Base-by-base conservation (phyloP, 1,284 basidiomycete genomes). In the Pulchroboletus neoregius region DNA sequence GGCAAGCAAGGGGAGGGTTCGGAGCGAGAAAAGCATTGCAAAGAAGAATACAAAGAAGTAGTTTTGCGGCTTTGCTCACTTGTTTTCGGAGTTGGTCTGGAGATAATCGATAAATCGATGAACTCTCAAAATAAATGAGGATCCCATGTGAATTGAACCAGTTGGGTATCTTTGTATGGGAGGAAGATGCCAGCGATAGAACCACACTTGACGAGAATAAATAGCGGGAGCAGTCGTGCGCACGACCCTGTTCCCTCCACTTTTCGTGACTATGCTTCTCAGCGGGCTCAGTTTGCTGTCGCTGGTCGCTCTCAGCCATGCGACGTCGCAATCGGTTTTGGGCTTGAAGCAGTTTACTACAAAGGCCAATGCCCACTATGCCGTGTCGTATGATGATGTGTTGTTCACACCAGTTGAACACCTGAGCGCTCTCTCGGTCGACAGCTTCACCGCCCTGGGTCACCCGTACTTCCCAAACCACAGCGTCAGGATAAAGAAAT, bases 41-140 rank as follows among this genome's bases (percentile, higher is more conserved):
- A 82, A 74, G 66, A 72, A 70, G 64, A 86, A 81, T 57, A 68
- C 60, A 31, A 86, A 79, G 57, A 84, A 84, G 67, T 81, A 56
- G 46, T 43, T 43, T 33, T 10, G 13, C 5, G 5, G 38, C 11
- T 16, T 23, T 26, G 3, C n/a, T n/a, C n/a, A 4, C 28, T 28
- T 18, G 9, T 12, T 22, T 30, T 35, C 10, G 6, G 5, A 16
- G 36, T 31, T n/a, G n/a, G n/a, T n/a, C n/a, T n/a, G n/a, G n/a
- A n/a, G n/a, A n/a, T n/a, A n/a, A n/a, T n/a, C n/a, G n/a, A n/a
- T n/a, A n/a, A n/a, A n/a, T n/a, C n/a, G n/a, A n/a, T n/a, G n/a
- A n/a, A n/a, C n/a, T n/a, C 28, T 16, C n/a, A 15, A n/a, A 38
- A 16, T 38, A 23, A n/a, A 37, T 8, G 8, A n/a, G 4, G 35